Evolutionary conservation across 371 early-diverging fungal species (phyloP), one percentile per base, ranked within the genome.

Genomic region (Rhizopus arrhizus): DNA sequence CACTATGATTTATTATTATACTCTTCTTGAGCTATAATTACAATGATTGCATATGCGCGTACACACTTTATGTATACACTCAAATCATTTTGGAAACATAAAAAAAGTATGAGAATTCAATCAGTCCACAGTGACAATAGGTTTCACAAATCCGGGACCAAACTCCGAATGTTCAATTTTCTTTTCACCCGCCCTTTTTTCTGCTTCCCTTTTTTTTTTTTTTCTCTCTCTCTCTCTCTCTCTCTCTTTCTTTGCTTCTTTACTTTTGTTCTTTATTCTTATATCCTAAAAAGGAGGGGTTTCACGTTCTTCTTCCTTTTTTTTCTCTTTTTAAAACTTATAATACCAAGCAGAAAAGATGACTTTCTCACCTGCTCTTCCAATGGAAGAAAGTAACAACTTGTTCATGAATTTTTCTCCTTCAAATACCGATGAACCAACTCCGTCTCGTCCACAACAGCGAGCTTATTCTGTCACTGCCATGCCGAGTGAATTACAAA

Each of bases 381-480:
- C 64, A 40, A 59, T 64, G 38, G 64, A 64, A 52, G 51, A 65
- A 36, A 52, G 43, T 55, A 59, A 32, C 13, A 43, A 11, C 7
- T 50, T 50, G 48, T 41, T 3, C 53, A 28, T 53, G 58, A 53
- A 22, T 49, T 22, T 38, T 50, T 41, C 45, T 61, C 22, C 57
- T 56, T 61, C 50, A 61, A 62, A 50, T 56, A 56, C 62, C 57
- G 53, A 50, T 47, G 16, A 59, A 45, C 60, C 59, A 56, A 65
- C 65, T 65, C 65, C 65, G 61, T 54, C 62, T 62, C 47, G 50
- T 29, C 65, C 54, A 22, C 73, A 73, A 50, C 78, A 75, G 62
- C 56, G 78, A 59, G 78, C 78, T 16, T 69, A 78, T 42, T 73
- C 73, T 8, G 78, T 78, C 11, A 78, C 75, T 12, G 68, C 73